Base-by-base conservation (phyloP, 768 basidiomycete species). In the Cubamyces lactineus region DNA sequence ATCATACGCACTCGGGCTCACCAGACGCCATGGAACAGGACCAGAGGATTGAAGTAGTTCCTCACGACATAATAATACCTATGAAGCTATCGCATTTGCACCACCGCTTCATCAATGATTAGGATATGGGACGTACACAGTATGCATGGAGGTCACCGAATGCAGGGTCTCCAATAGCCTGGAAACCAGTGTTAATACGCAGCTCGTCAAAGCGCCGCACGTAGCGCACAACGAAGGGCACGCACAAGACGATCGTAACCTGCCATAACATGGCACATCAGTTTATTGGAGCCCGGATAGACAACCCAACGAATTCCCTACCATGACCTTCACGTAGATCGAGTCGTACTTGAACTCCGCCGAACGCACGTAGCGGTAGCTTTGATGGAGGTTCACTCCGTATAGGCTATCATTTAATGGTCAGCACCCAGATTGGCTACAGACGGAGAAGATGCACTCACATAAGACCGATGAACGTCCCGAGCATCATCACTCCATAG, bases 401-500 rank as follows among this genome's bases (percentile, higher is more conserved):
- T 26, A 55, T 1, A 55, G 28, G 9, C 54, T 55, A 40, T 23
- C 19, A n/a, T 13, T 5, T 15, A 21, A 30, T 26, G 43, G 34
- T 34, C 34, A 34, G 34, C n/a, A n/a, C n/a, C n/a, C n/a, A n/a
- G n/a, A n/a, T n/a, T n/a, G n/a, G n/a, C n/a, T n/a, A n/a, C n/a
- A n/a, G n/a, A 34, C 6, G 5, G 9, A 9, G 11, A 34, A 34
- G 47, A 17, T n/a, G n/a, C n/a, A 49, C 46, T 15, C 21, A 57
- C 56, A 57, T 57, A 38, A 57, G 56, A 24, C 56, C 39, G 15
- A 57, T 41, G 56, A 39, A 57, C 3, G 47, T 39, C 17, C 56
- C 56, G 26, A 48, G 28, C 11, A 57, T 21, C n/a, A 57, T 28
- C 16, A 47, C 56, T 1, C 56, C 56, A 41, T 49, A 57, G 4